A percentile compares a stretch with the other conserved stretches of the same genome.
These are phyloP conservation scores for Ogataea parapolymorpha DNA, from an alignment of 805 yeast species.

Conservation along the genomic window DNA sequence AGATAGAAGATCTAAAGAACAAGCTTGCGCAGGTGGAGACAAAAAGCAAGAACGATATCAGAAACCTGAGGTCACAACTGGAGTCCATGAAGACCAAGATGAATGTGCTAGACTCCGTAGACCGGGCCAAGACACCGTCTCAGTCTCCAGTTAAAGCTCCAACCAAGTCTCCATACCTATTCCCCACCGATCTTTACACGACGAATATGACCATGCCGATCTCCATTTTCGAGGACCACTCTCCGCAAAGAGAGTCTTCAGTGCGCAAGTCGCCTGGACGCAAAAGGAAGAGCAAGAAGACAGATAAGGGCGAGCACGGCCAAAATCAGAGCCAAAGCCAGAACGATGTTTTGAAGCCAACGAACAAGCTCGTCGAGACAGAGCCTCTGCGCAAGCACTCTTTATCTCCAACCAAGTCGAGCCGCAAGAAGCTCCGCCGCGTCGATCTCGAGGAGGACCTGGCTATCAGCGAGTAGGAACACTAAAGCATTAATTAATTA, in stretches of 20 bases:
- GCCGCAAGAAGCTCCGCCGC: conserved; percentile 19
- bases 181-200: conserved; percentile 7
- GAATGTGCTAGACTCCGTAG: conserved; percentile 16
- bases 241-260: conserved; percentile 9
- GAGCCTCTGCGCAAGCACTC: conserved; percentile 13
- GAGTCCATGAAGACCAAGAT: conserved; percentile 21
- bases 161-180: conserved; percentile 9
- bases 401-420: conserved; percentile 15
- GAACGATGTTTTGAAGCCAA: conserved; percentile 1
- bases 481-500: neutral
- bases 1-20: neutral
- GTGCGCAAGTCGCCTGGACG: conserved; percentile 8
- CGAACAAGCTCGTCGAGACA: conserved; percentile 3
- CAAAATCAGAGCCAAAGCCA: neutral
- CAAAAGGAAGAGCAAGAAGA: conserved; percentile 9
- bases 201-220: conserved; percentile 9
- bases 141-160: conserved; percentile 15
- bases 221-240: conserved; percentile 14
- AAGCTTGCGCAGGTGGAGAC: conserved; percentile 7
- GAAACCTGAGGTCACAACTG: conserved; percentile 15
- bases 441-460: conserved; percentile 19
- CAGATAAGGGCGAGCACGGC: neutral
- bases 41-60: conserved; percentile 15
- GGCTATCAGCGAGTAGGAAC: conserved; percentile 15
- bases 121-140: conserved; percentile 7